These are phyloP conservation scores for Acorus calamus DNA, from an alignment of 106 monocot genomes.

Conservation along the genomic window DNA sequence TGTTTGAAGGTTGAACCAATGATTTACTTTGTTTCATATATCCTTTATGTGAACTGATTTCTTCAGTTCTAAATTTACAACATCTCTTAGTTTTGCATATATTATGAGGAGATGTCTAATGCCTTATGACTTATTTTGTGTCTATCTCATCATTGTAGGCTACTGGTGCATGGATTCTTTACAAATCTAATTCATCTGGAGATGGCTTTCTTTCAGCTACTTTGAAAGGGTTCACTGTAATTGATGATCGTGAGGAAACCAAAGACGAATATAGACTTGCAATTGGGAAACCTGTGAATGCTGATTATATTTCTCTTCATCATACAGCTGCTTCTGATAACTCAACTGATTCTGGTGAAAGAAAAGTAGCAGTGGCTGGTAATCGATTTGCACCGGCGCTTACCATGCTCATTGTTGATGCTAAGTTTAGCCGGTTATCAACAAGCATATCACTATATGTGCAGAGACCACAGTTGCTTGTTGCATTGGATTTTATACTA, in stretches of 20 bases:
- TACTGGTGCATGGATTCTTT: conserved; percentile 82
- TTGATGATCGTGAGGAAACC: conserved; percentile 92
- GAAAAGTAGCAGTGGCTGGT: conserved; percentile 8
- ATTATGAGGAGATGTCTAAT: neutral
- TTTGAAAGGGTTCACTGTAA: conserved; percentile 69
- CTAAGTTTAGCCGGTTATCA: conserved; percentile 39
- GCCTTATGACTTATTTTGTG: neutral
- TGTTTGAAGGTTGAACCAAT: no score
- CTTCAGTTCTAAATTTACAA: no score
- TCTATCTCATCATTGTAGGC: conserved; percentile 41
- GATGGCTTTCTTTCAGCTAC: conserved; percentile 87
- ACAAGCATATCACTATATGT: conserved; percentile 59
- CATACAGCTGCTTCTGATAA: conserved; percentile 16
- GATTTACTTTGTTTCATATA: no score
- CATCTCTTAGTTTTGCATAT: no score
- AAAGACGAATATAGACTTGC: conserved; percentile 83
- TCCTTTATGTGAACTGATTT: no score
- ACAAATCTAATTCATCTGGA: conserved; percentile 60
- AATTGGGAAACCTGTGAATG: conserved; percentile 56
- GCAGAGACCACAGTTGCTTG: conserved; percentile 86
- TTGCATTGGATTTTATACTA: conserved; percentile 86
- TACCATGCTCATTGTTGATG: conserved; percentile 95
- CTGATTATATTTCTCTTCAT: conserved; percentile 11
- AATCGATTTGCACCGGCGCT: conserved; percentile 30
- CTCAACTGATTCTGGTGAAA: conserved; percentile 10